Evolutionary conservation across 106 monocot genomes (phyloP), one percentile per base, ranked within the genome.

Genomic region (Allium sativum): DNA sequence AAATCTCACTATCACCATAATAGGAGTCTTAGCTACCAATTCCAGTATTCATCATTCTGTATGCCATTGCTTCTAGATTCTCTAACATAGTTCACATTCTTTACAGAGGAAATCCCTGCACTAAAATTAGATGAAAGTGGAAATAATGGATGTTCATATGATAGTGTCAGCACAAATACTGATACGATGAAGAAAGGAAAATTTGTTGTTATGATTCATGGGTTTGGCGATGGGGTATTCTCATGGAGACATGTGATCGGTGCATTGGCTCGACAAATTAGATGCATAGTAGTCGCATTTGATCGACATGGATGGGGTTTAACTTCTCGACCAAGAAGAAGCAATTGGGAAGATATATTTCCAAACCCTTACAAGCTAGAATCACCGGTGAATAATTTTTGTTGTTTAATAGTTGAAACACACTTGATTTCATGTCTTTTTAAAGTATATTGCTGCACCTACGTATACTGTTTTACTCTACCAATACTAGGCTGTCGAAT

Each of bases 271-370:
- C 81, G 72, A 44, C 83, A 92, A 53, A 55, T 84, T 52, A 86
- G 87, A 4, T 72, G 75, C 40, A 65, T 74, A 3, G 92, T 92
- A 8, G 78, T 84, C 44, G 84, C 92, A 14, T 92, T 92, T 79
- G 92, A 92, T 74, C 80, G 92, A 10, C 92, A 86, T 58, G 92
- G 92, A 10, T 92, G 92, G 84, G 92, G 92, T 18, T 79, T 87
- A 52, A 84, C 92, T 65, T 84, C 92, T 61, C 83, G 92, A 9
- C 78, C 81, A 45, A 61, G 87, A 6, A 76, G 92, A 63, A 92
- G 81, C 66, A 87, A 92, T 55, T 92, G 92, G 92, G 92, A 92
- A 68, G 84, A 78, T 17, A 56, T 74, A 45, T 56, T 87, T 44
- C 76, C 75, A 14, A 92, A 92, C 65, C 92, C 92, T 45, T 92